Conservation (phyloP, 306 rosid species). For the Pyrus betulifolia region DNA sequence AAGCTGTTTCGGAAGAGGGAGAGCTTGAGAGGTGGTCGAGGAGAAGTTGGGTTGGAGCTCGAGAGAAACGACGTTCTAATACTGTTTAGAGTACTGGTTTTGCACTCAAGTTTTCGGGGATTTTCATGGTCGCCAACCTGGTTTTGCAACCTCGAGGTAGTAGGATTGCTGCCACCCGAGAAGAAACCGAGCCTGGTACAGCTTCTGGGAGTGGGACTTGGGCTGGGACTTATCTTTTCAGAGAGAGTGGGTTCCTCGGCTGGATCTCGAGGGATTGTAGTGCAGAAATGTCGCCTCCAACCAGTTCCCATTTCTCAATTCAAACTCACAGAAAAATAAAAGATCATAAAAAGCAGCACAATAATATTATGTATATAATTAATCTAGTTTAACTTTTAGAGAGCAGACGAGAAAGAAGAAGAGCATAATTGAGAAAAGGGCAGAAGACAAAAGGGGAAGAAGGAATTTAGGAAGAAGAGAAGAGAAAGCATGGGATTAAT, state of each 20-base stretch:
- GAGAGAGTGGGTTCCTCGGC: slow-evolving; percentile 39
- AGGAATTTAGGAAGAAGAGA: slow-evolving; percentile 12
- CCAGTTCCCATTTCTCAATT: slow-evolving; percentile 67
- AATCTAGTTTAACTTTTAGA: neutral
- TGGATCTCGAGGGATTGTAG: slow-evolving; percentile 49
- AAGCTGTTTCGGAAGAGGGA: slow-evolving; percentile 92
- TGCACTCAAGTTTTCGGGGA: neutral
- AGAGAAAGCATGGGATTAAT: slow-evolving; percentile 32
- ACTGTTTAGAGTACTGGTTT: neutral
- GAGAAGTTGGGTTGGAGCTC: slow-evolving; percentile 74
- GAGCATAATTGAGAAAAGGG: neutral
- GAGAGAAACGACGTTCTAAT: neutral
- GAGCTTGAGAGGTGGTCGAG: slow-evolving; percentile 80
- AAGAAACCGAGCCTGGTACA: slow-evolving; percentile 60
- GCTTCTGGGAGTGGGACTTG: slow-evolving; percentile 76
- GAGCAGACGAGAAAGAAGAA: neutral
- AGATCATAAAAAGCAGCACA: neutral
- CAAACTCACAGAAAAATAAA: neutral
- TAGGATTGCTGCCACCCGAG: slow-evolving; percentile 55
- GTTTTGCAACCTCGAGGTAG: slow-evolving; percentile 41
- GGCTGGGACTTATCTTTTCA: slow-evolving; percentile 39
- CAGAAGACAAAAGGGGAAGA: slow-evolving; percentile 37
- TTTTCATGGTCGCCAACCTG: neutral
- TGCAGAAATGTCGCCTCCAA: slow-evolving; percentile 95
- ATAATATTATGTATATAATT: neutral